These are phyloP conservation scores for Penicillium lagena DNA, from an alignment of 495 filamentous ascomycete genomes.

Conservation along the genomic window DNA sequence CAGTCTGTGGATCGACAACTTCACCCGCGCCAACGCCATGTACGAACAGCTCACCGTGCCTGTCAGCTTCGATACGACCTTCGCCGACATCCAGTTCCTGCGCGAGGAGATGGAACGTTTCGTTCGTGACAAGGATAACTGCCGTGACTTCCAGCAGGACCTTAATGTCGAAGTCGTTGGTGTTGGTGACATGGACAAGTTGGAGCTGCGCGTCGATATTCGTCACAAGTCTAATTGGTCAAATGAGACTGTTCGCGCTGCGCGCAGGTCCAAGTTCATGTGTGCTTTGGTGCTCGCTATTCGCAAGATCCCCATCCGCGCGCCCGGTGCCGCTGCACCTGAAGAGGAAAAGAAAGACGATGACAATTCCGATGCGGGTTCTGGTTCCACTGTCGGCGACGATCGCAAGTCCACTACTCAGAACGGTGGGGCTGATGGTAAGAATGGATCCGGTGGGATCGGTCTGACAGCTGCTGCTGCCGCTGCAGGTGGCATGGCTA, in stretches of 20 bases:
- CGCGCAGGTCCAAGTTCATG: slow-evolving; percentile 92
- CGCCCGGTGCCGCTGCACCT: slow-evolving; percentile 65
- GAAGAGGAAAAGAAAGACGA: slow-evolving; percentile 56
- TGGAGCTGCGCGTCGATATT: slow-evolving; percentile 76
- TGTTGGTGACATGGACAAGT: slow-evolving; percentile 81
- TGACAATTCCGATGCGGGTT: slow-evolving; percentile 14
- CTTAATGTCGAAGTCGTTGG: slow-evolving; percentile 70
- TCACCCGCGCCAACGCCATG: slow-evolving; percentile 86
- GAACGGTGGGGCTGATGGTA: slow-evolving; percentile 4
- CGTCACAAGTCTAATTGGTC: slow-evolving; percentile 96
- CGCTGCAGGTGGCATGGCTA: slow-evolving; percentile 12
- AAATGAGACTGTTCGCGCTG: slow-evolving; percentile 75
- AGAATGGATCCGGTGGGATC: slow-evolving; percentile 1
- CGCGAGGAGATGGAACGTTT: slow-evolving; percentile 77
- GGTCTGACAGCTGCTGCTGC: slow-evolving; percentile 4
- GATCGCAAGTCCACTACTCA: slow-evolving; percentile 4
- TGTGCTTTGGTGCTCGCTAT: slow-evolving; percentile 84
- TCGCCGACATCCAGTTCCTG: slow-evolving; percentile 80
- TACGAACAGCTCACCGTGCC: slow-evolving; percentile 74
- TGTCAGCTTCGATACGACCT: slow-evolving; percentile 75
- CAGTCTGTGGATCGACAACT: slow-evolving; percentile 87
- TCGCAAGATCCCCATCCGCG: slow-evolving; percentile 79
- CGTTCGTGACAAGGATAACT: slow-evolving; percentile 79
- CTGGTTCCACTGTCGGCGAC: not conserved
- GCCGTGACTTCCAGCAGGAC: slow-evolving; percentile 84